Evolutionary conservation across 352 stramenopile species (phyloP), one percentile per base, ranked within the genome.

Genomic region (Pythium guiyangense): DNA sequence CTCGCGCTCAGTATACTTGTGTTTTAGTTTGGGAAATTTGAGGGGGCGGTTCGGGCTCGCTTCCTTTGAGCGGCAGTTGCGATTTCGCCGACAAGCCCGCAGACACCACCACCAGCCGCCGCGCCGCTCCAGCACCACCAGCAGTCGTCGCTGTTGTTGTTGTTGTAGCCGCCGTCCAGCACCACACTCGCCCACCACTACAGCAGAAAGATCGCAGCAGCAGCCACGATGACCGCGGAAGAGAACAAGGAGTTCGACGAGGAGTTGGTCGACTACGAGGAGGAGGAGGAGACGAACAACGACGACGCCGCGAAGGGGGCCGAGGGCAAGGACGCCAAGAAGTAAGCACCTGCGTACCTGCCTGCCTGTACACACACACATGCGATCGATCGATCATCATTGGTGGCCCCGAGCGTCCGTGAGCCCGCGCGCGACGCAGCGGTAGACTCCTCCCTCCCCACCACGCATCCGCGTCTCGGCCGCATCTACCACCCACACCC

Each of bases 171-270:
- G 14, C 42, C n/a, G 3, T 3, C 42, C 20, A 20, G 18, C 42
- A 25, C 27, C 26, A 15, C 42, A 46, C 18, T n/a, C 40, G 14
- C 17, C 40, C 40, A 40, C 40, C 15, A 45, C 40, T 9, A 45
- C 17, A 45, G 9, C 42, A 20, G 22, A 35, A 56, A 56, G 50
- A 56, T 56, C 37, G 18, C 37, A 63, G 44, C 60, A 61, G 35
- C 46, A 49, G 22, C 22, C 22, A 86, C 22, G 50, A 92, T 91
- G 80, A 76, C 83, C 17, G 73, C 66, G 46, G 84, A 94, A 66
- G 84, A 92, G 60, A 95, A 90, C 77, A 93, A 95, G 69, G 82
- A 92, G 68, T 90, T 90, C 60, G 85, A 92, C 66, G 85, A 95
- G 64, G 85, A 95, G 64, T 64, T 95, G 49, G 81, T 95, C 63